Evolutionary conservation across 768 basidiomycete species (phyloP).

Genomic region (Suillus fuscotomentosus): DNA sequence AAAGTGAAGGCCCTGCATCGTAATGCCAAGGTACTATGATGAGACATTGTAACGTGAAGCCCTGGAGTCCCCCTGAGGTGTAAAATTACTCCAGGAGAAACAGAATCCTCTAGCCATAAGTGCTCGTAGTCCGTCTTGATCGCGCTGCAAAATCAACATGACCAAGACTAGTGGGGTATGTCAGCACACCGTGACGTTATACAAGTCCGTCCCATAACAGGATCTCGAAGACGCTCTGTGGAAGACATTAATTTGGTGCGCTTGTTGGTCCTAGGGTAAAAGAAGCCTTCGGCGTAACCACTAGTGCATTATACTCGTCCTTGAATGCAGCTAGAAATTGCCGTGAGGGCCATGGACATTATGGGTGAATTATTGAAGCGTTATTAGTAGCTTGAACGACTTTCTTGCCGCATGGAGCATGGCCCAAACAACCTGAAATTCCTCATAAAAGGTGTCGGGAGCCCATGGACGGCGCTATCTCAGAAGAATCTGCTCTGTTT

Average conservation of each 20-base stretch:
- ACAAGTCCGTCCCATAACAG: conserved; percentile 59
- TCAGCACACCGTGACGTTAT: conserved; percentile 57
- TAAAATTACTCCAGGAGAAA: not conserved
- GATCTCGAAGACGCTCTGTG: conserved; percentile 35
- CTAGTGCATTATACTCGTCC: conserved; percentile 81
- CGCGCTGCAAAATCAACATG: conserved; percentile 68
- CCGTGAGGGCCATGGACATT: conserved; percentile 91
- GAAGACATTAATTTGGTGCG: conserved; percentile 56
- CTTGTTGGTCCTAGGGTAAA: conserved; percentile 31
- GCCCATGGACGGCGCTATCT: conserved; percentile 72
- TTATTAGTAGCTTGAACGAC: not conserved
- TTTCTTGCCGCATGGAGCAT: conserved; percentile 84
- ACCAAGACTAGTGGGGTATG: conserved; percentile 69
- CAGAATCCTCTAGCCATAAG: not conserved
- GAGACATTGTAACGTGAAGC: not conserved
- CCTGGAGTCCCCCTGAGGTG: not conserved
- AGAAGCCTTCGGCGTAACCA: conserved; percentile 93
- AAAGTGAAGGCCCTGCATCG: too few relatives aligned
- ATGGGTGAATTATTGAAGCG: conserved; percentile 67
- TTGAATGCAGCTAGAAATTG: conserved; percentile 70
- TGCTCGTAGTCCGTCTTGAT: conserved; percentile 45
- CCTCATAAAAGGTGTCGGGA: conserved; percentile 69
- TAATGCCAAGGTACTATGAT: not conserved
- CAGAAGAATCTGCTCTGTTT: conserved; percentile 77
- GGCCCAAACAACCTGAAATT: conserved; percentile 72